Evolutionary conservation across 352 stramenopile species (phyloP).

Genomic region (Globisporangium parvum): DNA sequence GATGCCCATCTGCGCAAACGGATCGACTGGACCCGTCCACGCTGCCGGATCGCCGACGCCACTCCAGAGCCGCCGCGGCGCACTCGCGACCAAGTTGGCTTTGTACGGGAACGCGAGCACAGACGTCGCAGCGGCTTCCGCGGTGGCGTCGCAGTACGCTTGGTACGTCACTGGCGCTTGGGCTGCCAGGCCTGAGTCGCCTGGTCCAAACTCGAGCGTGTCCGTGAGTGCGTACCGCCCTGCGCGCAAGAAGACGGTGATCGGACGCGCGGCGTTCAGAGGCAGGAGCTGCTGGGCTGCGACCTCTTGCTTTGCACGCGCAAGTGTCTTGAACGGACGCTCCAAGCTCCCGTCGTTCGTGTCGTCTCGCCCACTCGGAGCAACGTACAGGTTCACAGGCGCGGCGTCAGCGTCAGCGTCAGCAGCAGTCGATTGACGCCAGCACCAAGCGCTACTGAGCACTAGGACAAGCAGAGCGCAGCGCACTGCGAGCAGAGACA

Average conservation of each 20-base stretch:
- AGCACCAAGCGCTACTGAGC: no score
- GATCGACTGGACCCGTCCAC: slow-evolving; percentile 51
- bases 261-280: slow-evolving; percentile 20
- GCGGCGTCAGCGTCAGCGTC: not conserved
- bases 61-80: slow-evolving; percentile 57
- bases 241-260: slow-evolving; percentile 56
- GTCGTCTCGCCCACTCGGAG: slow-evolving; percentile 33
- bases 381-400: slow-evolving; percentile 36
- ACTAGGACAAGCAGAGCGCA: no score
- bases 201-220: slow-evolving; percentile 43
- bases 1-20: slow-evolving; percentile 52
- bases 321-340: slow-evolving; percentile 46
- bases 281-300: slow-evolving; percentile 18
- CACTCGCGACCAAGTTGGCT: slow-evolving; percentile 19
- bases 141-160: slow-evolving; percentile 49
- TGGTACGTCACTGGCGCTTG: slow-evolving; percentile 49
- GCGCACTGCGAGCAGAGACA: no score
- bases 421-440: no score
- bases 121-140: slow-evolving; percentile 27
- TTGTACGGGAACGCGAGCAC: slow-evolving; percentile 43
- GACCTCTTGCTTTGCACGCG: slow-evolving; percentile 36
- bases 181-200: slow-evolving; percentile 32
- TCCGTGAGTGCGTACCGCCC: slow-evolving; percentile 45
- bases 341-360: slow-evolving; percentile 36
- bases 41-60: slow-evolving; percentile 32